Evolutionary conservation across 1,284 basidiomycete genomes (phyloP).

Genomic region (Lentinus polychrous): DNA sequence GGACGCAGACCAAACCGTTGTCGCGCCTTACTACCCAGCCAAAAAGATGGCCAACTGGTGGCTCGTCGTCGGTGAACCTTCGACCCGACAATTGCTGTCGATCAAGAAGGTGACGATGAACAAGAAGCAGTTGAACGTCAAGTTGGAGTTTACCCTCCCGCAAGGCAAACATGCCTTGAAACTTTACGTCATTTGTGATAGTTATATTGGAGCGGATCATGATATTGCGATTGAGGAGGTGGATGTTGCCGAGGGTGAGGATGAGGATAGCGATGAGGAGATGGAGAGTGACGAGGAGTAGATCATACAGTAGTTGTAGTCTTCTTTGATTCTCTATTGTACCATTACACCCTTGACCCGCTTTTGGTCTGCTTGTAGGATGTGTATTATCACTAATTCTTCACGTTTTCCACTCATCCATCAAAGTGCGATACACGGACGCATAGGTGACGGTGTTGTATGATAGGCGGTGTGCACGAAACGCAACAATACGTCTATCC

Average conservation of each 20-base stretch:
- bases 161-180: constrained; percentile 82
- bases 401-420: neutral
- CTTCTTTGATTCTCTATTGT: constrained; percentile 1
- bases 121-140: constrained; percentile 61
- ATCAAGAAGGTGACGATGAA: constrained; percentile 95
- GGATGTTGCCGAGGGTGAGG: constrained; percentile 83
- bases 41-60: constrained; percentile 97
- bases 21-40: constrained; percentile 87
- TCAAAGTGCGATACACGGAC: too few species aligned
- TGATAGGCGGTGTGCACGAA: too few species aligned
- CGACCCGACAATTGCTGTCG: constrained; percentile 71
- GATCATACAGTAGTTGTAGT: constrained; percentile 3
- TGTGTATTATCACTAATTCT: constrained; percentile 1
- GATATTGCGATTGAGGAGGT: constrained; percentile 77
- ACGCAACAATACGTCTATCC: too few species aligned
- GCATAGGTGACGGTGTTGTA: too few species aligned
- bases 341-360: neutral
- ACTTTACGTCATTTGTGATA: constrained; percentile 91
- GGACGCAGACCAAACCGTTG: constrained; percentile 71
- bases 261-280: constrained; percentile 70
- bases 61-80: constrained; percentile 86
- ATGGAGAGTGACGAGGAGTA: constrained; percentile 40
- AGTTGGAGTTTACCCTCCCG: constrained; percentile 84
- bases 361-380: constrained; percentile 5
- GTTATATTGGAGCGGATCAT: constrained; percentile 86